Percentiles rank a stretch among this genome's conserved stretches.
phyloP scores from a whole-genome alignment of 2,329 filamentous ascomycete genomes.

The Ascochyta pisi region DNA sequence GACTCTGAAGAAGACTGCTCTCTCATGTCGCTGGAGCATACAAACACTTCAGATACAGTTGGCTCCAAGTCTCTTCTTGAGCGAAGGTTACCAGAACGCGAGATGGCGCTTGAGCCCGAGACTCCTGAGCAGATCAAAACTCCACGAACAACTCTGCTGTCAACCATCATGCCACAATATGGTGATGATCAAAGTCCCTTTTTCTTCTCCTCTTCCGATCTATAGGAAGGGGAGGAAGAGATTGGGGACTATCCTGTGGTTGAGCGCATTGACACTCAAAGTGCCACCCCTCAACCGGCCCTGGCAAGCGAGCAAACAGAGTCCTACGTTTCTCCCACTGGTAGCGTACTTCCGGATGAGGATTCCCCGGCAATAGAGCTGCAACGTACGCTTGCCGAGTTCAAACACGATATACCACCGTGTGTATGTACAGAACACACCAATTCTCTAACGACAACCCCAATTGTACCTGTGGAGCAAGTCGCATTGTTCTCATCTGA shows the following conservation, averaged over 20 bases:
- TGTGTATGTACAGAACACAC: not conserved
- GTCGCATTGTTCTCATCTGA: not conserved
- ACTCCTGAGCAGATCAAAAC: not conserved
- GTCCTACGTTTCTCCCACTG: not conserved
- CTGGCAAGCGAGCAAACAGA: not conserved
- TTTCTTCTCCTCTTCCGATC: constrained; percentile 9
- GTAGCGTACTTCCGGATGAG: not conserved
- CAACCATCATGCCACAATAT: not conserved
- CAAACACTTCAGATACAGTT: not conserved
- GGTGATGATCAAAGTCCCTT: constrained; percentile 8
- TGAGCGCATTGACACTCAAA: constrained; percentile 1
- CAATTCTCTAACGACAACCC: not conserved
- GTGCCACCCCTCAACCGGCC: not conserved
- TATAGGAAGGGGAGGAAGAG: constrained; percentile 8
- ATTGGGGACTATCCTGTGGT: not conserved
- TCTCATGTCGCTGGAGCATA: not conserved
- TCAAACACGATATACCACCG: not conserved
- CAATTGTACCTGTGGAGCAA: not conserved
- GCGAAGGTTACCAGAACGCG: not conserved
- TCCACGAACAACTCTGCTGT: not conserved
- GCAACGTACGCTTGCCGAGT: not conserved
- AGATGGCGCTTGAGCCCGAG: not conserved
- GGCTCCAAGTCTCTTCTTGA: not conserved
- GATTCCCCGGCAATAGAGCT: not conserved
- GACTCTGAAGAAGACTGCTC: not conserved